Base-by-base conservation (phyloP, 2,329 filamentous ascomycete species). In the Graphilbum ipis-grandicollis region DNA sequence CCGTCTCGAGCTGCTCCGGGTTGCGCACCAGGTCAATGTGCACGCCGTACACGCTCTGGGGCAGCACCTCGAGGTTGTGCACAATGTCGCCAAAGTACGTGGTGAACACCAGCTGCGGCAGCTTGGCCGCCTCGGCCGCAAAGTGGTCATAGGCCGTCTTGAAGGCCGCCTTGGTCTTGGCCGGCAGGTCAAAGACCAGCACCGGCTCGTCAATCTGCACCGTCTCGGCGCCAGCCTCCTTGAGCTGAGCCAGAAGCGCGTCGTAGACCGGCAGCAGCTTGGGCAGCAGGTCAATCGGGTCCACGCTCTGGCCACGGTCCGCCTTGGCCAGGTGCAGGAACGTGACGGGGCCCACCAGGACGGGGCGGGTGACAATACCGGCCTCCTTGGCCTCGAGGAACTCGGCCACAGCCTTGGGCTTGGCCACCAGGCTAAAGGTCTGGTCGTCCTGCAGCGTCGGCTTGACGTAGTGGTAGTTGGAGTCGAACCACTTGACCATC, bases 401-500 rank as follows among this genome's bases (percentile, higher is more conserved):
- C 63, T 98, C 83, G 51, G 60, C 68, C 48, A 98, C 82, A 50
- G 90, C 85, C 79, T 98, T 98, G 60, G 90, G 85, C 62, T 78
- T 79, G 50, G 73, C 65, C 44, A 70, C 63, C 45, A 98, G 83
- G 65, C 79, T 86, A 78, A 98, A 98, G 56, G 72, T 78, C 75
- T 98, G 90, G 72, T 82, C 80, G 67, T 94, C 79, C 66, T 94
- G 85, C 49, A 98, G 75, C 45, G 90, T 94, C 47, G 90, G 90
- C 78, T 96, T 96, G 67, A 96, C 90, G 63, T 98, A 98, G 75
- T 96, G 90, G 79, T 98, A 98, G 80, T 98, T 98, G 48, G 85
- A 93, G 73, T 98, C 90, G 59, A 98, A 98, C 90, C 90, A 98
- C 74, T 98, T 98, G 54, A 98, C 90, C 90, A 98, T 98, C 74